Conservation (phyloP, 2,329 filamentous ascomycete genomes). For the Phymatotrichopsis omnivora region DNA sequence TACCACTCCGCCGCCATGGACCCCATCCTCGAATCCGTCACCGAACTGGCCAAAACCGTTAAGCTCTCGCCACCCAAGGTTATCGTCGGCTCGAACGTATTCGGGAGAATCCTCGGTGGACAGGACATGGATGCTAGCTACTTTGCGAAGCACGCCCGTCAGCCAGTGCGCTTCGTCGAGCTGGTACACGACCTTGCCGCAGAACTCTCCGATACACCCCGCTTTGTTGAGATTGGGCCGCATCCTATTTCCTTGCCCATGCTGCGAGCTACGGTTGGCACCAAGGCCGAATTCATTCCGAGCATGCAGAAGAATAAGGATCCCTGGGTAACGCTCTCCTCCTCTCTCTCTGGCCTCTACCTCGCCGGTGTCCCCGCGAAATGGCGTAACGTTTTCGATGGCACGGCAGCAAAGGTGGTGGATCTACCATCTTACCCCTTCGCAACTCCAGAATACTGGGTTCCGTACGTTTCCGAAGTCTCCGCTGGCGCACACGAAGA, state of each 20-base stretch:
- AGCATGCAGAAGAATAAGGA: slow-evolving; percentile 54
- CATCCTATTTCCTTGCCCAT: slow-evolving; percentile 60
- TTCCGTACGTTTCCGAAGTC: slow-evolving; percentile 51
- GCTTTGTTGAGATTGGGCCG: slow-evolving; percentile 65
- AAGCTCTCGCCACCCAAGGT: slow-evolving; percentile 53
- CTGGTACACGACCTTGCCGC: slow-evolving; percentile 51
- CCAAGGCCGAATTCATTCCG: slow-evolving; percentile 41
- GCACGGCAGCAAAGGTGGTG: slow-evolving; percentile 51
- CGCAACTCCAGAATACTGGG: slow-evolving; percentile 60
- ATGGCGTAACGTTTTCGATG: slow-evolving; percentile 59
- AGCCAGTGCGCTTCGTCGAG: slow-evolving; percentile 58
- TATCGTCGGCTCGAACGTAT: slow-evolving; percentile 41
- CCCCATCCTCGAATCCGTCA: slow-evolving; percentile 51
- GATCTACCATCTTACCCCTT: slow-evolving; percentile 58
- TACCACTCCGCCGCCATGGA: slow-evolving; percentile 59
- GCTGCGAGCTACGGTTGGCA: slow-evolving; percentile 54
- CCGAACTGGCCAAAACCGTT: slow-evolving; percentile 44
- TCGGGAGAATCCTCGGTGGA: slow-evolving; percentile 41
- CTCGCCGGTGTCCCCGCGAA: slow-evolving; percentile 52
- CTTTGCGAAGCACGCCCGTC: slow-evolving; percentile 53
- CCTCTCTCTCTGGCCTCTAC: slow-evolving; percentile 51
- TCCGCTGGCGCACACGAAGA: slow-evolving; percentile 58
- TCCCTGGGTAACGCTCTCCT: slow-evolving; percentile 53
- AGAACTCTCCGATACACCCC: slow-evolving; percentile 53
- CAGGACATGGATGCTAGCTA: slow-evolving; percentile 52